Evolutionary conservation across 257 asterid genomes (phyloP), one percentile per base, ranked within the genome.

Genomic region (Solanum lignicaule): DNA sequence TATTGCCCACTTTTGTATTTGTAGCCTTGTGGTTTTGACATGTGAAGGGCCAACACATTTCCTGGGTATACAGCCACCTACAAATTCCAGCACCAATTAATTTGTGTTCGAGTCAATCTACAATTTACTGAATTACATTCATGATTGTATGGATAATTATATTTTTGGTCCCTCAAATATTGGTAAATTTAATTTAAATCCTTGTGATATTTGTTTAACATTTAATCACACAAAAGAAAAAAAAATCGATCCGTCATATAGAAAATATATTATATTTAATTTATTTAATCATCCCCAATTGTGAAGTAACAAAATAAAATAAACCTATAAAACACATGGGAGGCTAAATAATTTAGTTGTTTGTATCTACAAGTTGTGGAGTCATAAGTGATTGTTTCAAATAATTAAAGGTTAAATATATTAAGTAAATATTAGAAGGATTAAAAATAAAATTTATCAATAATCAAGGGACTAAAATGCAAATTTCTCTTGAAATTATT

Each of bases 1-100:
- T 96, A 96, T 29, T 96, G 98, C 18, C 98, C 98, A 90, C 98
- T 96, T 86, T 91, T 94, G 86, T 96, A 94, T 89, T 92, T 93
- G 92, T 95, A 94, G 29, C 98, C 98, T 31, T 96, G 98, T 68
- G 98, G 98, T 91, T 94, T 96, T 36, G 98, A 95, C 98, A 93
- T 95, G 90, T 95, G 98, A 90, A 96, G 92, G 46, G 98, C 87
- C 87, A 96, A 89, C 87, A 96, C 98, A 89, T 96, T 94, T 88
- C 98, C 98, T 18, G 95, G 98, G 89, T 93, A 96, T 2, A 93
- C 93, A 4, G 98, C 98, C 94, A 93, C 98, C 96, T 95, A 89
- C 89, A 90, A 20, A 84, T 27, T 27, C 39, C 69, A 82, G 5
- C 4, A 82, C 1, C 18, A 31, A 82, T 23, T 9, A 79, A 4